phyloP scores from a whole-genome alignment of 345 rosid genomes.

The Acer campestre region DNA sequence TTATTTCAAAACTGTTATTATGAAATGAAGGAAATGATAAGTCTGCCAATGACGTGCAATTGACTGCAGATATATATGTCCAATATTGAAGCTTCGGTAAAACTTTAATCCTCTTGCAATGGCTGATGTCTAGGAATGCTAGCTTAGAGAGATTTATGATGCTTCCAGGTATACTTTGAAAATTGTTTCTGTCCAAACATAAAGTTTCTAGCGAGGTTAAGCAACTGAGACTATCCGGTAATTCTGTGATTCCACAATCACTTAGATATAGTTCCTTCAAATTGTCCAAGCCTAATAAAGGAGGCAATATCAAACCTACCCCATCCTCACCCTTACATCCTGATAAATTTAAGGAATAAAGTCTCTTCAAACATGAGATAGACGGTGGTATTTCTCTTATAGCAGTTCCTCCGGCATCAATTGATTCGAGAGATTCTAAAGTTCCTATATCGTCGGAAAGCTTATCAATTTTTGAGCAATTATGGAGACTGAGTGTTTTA shows the following conservation, averaged over 20 bases:
- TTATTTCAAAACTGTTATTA: background rate
- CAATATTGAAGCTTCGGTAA: background rate
- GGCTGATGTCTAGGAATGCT: accelerated
- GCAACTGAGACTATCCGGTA: background rate
- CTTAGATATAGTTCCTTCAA: too few species aligned
- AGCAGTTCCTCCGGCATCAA: background rate
- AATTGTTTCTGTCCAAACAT: background rate
- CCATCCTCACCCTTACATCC: too few species aligned
- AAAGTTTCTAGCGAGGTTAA: background rate
- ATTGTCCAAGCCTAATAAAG: too few species aligned
- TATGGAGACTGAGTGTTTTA: too few species aligned
- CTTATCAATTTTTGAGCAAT: too few species aligned
- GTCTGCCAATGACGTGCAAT: background rate
- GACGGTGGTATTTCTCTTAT: background rate
- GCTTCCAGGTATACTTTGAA: background rate
- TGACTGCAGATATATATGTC: background rate
- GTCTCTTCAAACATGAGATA: too few species aligned
- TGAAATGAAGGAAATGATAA: background rate
- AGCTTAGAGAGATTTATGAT: background rate
- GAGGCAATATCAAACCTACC: too few species aligned
- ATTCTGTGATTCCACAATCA: too few species aligned
- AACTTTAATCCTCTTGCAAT: background rate
- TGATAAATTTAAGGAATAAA: too few species aligned
- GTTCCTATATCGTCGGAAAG: too few species aligned
- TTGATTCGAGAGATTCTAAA: too few species aligned